These are phyloP conservation scores for Zygoascus flipseniorum DNA, from an alignment of 805 yeast species.

Conservation along the genomic window DNA sequence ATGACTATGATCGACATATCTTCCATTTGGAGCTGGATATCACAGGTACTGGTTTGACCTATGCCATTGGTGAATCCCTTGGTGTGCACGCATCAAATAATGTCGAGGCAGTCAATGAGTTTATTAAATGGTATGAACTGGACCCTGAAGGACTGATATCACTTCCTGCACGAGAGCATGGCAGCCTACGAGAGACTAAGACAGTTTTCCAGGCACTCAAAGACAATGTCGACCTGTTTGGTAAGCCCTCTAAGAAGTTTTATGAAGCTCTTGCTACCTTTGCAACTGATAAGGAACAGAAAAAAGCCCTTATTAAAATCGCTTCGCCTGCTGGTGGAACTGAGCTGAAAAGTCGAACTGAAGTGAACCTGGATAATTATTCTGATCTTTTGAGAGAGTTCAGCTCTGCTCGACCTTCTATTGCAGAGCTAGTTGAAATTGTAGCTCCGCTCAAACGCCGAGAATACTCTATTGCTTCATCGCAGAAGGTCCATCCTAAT, in stretches of 20 bases:
- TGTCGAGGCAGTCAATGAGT: slow-evolving; percentile 52
- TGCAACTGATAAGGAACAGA: slow-evolving; percentile 64
- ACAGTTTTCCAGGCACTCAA: slow-evolving; percentile 73
- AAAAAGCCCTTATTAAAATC: slow-evolving; percentile 49
- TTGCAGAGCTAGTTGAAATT: slow-evolving; percentile 59
- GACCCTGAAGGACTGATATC: slow-evolving; percentile 60
- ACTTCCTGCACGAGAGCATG: slow-evolving; percentile 44
- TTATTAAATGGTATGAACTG: slow-evolving; percentile 63
- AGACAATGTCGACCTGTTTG: slow-evolving; percentile 80
- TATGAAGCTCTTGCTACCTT: slow-evolving; percentile 71
- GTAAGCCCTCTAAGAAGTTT: slow-evolving; percentile 93
- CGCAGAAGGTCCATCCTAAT: slow-evolving; percentile 85
- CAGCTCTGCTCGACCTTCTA: slow-evolving; percentile 70
- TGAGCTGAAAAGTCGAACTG: slow-evolving; percentile 76
- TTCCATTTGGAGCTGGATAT: slow-evolving; percentile 94
- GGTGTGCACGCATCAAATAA: slow-evolving; percentile 91
- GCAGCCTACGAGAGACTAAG: slow-evolving; percentile 63
- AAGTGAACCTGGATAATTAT: slow-evolving; percentile 71
- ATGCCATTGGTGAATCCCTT: slow-evolving; percentile 93
- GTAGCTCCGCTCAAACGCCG: slow-evolving; percentile 89
- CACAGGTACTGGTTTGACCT: slow-evolving; percentile 81
- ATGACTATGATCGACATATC: slow-evolving; percentile 83
- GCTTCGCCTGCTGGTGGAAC: slow-evolving; percentile 77
- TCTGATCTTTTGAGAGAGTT: slow-evolving; percentile 75
- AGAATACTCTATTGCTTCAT: slow-evolving; percentile 95